Evolutionary conservation across 1,284 basidiomycete genomes (phyloP), one percentile per base, ranked within the genome.

Genomic region (Trichosporon faecale): DNA sequence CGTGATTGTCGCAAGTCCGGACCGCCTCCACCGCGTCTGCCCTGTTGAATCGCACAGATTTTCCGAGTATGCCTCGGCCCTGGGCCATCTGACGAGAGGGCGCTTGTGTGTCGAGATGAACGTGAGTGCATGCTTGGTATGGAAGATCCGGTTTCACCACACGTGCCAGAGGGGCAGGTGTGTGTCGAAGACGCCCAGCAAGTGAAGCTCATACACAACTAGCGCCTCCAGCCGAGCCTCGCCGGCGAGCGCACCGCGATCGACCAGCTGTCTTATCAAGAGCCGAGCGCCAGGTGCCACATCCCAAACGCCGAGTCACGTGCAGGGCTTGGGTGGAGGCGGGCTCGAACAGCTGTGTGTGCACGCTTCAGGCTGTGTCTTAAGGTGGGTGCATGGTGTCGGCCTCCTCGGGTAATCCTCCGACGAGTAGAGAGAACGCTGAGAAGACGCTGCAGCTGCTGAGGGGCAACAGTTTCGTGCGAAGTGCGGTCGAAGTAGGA

Each of bases 251-350:
- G 40, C 18, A 3, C 16, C 40, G 40, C 40, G 40, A 44, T 23
- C 49, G 49, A 23, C 21, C 49, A 52, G n/a, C 40, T n/a, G 40
- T 12, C 49, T 52, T 52, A 52, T 52, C 49, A 52, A 25, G 49
- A 25, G 49, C n/a, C 23, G 49, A 44, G 40, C 40, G 21, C 16
- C 14, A 2, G 14, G 57, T 61, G 57, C 57, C 57, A 61, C 57
- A 61, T 61, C 14, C 27, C 29, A 31, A 61, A 61, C 57, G 57
- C 57, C 57, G 57, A 2, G 29, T 61, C 57, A 61, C 57, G 57
- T 61, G 57, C 29, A n/a, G 3, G 5, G 5, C 18, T 14, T 5
- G 16, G 12, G 2, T 7, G 3, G 18, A 44, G 40, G 40, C 7
- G 40, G 3, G 6, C 40, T 44, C 40, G n/a, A n/a, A n/a, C n/a